phyloP scores from a whole-genome alignment of 768 basidiomycete genomes.

The Coprinellus micaceus region DNA sequence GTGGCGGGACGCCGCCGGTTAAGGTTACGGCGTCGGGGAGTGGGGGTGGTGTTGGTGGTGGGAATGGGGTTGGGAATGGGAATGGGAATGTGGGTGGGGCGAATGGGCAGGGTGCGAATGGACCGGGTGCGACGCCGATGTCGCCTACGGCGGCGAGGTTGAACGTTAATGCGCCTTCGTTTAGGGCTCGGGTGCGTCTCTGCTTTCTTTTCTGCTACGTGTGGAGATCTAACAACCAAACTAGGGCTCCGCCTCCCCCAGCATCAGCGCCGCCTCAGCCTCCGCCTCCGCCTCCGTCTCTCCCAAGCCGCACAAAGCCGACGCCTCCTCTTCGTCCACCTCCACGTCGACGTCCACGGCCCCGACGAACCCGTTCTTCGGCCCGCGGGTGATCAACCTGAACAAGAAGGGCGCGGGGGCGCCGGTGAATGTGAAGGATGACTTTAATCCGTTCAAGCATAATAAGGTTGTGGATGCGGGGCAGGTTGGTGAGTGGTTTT shows the following conservation, averaged over 20 bases:
- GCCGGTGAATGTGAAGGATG: slow-evolving; percentile 88
- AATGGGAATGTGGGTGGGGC: too few species aligned
- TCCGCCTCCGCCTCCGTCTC: slow-evolving; percentile 46
- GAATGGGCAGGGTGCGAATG: too few species aligned
- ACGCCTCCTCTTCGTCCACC: slow-evolving; percentile 49
- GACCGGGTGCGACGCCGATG: slow-evolving; percentile 28
- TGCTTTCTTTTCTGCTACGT: too few species aligned
- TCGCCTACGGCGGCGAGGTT: slow-evolving; percentile 62
- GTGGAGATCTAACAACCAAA: too few species aligned
- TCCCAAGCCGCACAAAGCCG: slow-evolving; percentile 58
- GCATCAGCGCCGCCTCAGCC: slow-evolving; percentile 36
- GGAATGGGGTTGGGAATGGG: too few species aligned
- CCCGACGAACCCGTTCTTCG: slow-evolving; percentile 87
- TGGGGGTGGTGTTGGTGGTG: too few species aligned
- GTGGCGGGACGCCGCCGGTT: slow-evolving; percentile 12
- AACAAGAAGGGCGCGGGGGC: too few species aligned
- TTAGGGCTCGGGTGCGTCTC: slow-evolving; percentile 81
- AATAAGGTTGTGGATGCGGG: slow-evolving; percentile 74
- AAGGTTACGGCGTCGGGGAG: slow-evolving; percentile 18
- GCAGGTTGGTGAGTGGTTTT: slow-evolving; percentile 73
- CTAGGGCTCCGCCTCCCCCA: slow-evolving; percentile 48
- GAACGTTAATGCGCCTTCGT: slow-evolving; percentile 88
- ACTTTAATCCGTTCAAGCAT: slow-evolving; percentile 95
- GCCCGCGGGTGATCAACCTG: slow-evolving; percentile 73
- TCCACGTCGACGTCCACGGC: too few species aligned